Base-by-base conservation (phyloP, 2,329 filamentous ascomycete genomes). In the Calonectria honghensis region DNA sequence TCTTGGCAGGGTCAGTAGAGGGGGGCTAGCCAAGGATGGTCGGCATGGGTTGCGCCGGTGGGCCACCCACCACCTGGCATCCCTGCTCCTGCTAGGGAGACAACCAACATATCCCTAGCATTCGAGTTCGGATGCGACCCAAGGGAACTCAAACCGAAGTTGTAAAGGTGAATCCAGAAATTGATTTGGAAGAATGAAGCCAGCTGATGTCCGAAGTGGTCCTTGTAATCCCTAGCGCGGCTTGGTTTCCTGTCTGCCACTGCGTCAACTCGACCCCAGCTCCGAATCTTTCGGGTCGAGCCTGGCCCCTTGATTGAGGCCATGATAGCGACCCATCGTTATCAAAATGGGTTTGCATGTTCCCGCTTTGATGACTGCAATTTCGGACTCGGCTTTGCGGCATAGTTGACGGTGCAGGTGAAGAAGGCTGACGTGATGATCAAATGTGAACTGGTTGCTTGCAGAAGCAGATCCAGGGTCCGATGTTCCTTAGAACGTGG, bases 1-100 rank as follows among this genome's bases (percentile, higher is more conserved):
- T 82, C 76, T 82, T 77, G 77, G 76, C 77, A 77, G 73, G 71
- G 72, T 76, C 48, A 48, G 73, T 75, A 75, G 75, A 79, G 77
- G 65, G 67, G 61, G 65, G 37, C 74, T 80, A 79, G 74, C 64
- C 68, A 67, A 51, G 51, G 39, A 74, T 70, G 61, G 71, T 59
- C 70, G 59, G 63, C 68, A 70, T 76, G 66, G 72, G 73, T 65
- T 63, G 64, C 71, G 69, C 69, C 70, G 72, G 68, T 73, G 54
- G 54, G 39, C 48, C 54, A 50, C 54, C 50, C 59, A 18, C 65
- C 29, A 68, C 76, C 64, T 69, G 73, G 51, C 74, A 73, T 70
- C 79, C 72, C 63, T 68, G 73, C 70, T 51, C 73, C 50, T 70
- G 68, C 64, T 39, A 63, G 37, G 29, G 48, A 37, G 39, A 51